Evolutionary conservation across 306 rosid genomes (phyloP), one percentile per base, ranked within the genome.

Genomic region (Rubus parviflorus): DNA sequence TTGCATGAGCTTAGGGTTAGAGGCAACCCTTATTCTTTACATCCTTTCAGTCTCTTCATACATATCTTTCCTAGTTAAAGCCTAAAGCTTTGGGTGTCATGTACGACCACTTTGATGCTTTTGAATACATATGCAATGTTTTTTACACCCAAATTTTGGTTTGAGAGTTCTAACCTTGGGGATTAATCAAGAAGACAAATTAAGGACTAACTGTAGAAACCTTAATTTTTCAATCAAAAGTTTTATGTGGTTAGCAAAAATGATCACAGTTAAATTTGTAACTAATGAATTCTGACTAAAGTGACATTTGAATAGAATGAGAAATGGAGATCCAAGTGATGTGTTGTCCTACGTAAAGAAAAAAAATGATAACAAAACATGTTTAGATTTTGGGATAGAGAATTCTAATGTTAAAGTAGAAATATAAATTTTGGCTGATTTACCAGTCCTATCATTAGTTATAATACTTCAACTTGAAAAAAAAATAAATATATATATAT

Each of bases 21-120:
- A 40, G 22, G 38, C 66, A 66, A 42, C 15, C n/a, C 65, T 35
- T 76, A 16, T 66, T 49, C 65, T 76, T 40, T 53, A 66, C 58
- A 62, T 74, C 78, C 41, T 61, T 57, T 74, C 78, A 74, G 20
- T 61, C 60, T 22, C 78, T 74, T 74, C 69, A 37, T 64, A 16
- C 69, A 25, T 19, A 19, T 61, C 70, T 74, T 61, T 74, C 46
- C 1, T 17, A 37, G 20, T 46, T 64, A 38, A 64, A 64, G 70
- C 70, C 14, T 61, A 74, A 61, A 60, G 58, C n/a, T 74, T 43
- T 23, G n/a, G 49, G 70, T 19, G 14, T 46, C 68, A 74, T 25
- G 23, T 68, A 56, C 77, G 25, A 43, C 35, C 73, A 6, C 35
- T 49, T 70, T 70, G 61, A 49, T 70, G 74, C 74, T 70, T 49